Evolutionary conservation across 441 rosid genomes (phyloP), one percentile per base, ranked within the genome.

Genomic region (Flueggea neowawraea): DNA sequence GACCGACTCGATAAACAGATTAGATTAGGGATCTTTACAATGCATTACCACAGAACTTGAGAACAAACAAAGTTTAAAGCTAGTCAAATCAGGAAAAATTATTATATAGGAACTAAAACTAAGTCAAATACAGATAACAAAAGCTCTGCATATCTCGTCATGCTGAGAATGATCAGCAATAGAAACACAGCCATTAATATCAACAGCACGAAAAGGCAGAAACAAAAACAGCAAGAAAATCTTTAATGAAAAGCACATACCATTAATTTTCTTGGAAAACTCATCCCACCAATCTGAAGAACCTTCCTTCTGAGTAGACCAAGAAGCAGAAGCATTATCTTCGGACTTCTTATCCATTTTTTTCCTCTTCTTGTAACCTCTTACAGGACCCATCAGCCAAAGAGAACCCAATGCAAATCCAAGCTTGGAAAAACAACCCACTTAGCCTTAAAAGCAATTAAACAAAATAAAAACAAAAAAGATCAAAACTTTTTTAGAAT

Each of bases 201-300:
- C 33, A 4, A 15, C 13, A 62, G 53, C 13, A 17, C 9, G 31
- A 13, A 62, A 12, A 8, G 62, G 11, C 52, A 60, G 41, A 61
- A 54, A 13, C 39, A 48, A 14, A 43, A 10, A 55, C 13, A 66
- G 55, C 31, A 55, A 33, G 59, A 39, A 61, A 63, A 65, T 60
- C 64, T 43, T 16, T n/a, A 31, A 60, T 63, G 49, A 70, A 45
- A 22, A 16, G n/a, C 54, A 44, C 52, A 55, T 63, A 85, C 91
- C 88, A 72, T 74, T 70, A 75, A 81, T 68, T 75, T 73, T 65
- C 57, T 62, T 74, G 59, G 78, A 83, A 58, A 81, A 80, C 49
- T 81, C 86, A 64, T 67, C 82, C 78, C 81, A 83, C 84, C 86
- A 79, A 79, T 81, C 83, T 60, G 58, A 65, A 67, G 84, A 68